Evolutionary conservation across 768 basidiomycete genomes (phyloP), one percentile per base, ranked within the genome.

Genomic region (Cubamyces sp.): DNA sequence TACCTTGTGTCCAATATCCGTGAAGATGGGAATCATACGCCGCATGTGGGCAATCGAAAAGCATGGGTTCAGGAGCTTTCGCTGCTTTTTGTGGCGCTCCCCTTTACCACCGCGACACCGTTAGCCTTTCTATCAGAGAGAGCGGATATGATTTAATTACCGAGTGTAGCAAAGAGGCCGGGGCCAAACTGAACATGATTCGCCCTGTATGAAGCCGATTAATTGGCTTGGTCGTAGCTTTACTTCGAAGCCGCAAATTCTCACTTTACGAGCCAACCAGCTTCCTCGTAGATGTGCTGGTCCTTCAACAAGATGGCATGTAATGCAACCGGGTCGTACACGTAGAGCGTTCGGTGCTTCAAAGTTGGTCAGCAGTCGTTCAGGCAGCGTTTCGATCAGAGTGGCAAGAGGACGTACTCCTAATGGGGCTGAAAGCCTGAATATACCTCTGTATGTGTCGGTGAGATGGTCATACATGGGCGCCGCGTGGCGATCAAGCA

Each of bases 291-390:
- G 9, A 76, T 72, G 48, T 80, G 74, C 63, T 80, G 79, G 42
- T 84, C 83, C 63, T 81, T 83, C 12, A 79, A 49, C 15, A 82
- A 64, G 40, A 84, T 80, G 37, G 74, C 77, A 42, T 82, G 79
- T 25, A 84, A 66, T 1, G 84, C 83, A 15, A 69, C 72, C 2
- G 83, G 81, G 65, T 85, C 83, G 48, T 64, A 52, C 73, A 84
- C 73, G 62, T 82, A 83, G 3, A 85, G 71, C 66, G 81, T 78
- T 60, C 80, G 78, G 54, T 81, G 78, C 82, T 83, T 12, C 26
- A 12, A 34, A 41, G 34, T 47, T 26, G 23, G 16, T 19, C 5
- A 18, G 3, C 30, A 16, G 14, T 3, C 4, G 28, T 3, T 34
- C 34, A 26, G 8, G 15, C 39, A 41, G 40, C n/a, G 18, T 5